Base-by-base conservation (phyloP, 192 early-diverging fungal species). In the Rhizophagus clarus region DNA sequence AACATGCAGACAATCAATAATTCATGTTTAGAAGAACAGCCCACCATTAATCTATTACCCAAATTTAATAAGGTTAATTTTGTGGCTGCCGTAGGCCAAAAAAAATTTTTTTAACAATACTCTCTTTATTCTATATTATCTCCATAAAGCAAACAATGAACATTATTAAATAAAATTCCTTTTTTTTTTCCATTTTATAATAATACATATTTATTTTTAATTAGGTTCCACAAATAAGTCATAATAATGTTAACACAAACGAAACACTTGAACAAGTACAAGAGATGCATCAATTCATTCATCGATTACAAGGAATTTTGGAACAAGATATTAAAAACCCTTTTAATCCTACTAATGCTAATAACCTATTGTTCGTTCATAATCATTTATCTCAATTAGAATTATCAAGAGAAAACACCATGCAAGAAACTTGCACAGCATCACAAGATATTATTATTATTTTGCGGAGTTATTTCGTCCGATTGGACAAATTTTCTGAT, bases 201-300 rank as follows among this genome's bases (percentile, higher is more conserved):
- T 66, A 31, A 66, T 40, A 40, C 37, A 31, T 66, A 29, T 66
- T 31, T 29, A 66, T 66, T 66, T 66, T 29, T 66, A n/a, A 40
- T 45, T 69, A 96, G 93, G 91, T 98, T 28, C 97, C 98, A 3
- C 88, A 91, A 72, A 92, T 96, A 2, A 96, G 97, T 88, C 93
- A 94, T 81, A 98, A 98, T 86, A 97, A 98, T 89, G 91, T 92
- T 17, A 90, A 91, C 3, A 95, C 97, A 0, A 90, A 97, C 82
- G 89, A 90, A 61, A 92, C 96, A 70, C 92, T 97, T 40, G 88
- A 91, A 77, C 91, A 94, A 79, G 96, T 99, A 74, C 94, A 94
- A 84, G 91, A 92, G 73, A 88, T 99, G 67, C 94, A 96, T 83
- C 85, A 93, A 70, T 91, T 95, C 78, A 88, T 98, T 47, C 88